Evolutionary conservation across 225 moss, liverwort and hornwort genomes (phyloP).

Genomic region (Rhytidiadelphus loreus): DNA sequence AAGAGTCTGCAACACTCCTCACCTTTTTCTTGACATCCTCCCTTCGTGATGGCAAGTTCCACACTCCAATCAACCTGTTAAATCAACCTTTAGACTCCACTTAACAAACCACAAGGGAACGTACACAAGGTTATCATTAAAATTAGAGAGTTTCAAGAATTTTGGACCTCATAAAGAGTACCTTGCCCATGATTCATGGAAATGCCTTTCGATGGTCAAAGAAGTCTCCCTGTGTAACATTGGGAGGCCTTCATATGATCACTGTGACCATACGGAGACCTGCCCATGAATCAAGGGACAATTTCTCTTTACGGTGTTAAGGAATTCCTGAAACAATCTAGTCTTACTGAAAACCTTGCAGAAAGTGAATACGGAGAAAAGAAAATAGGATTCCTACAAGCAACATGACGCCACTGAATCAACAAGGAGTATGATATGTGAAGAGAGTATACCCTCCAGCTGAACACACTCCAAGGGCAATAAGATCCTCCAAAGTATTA

Average conservation of each 20-base stretch:
- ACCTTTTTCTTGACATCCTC: slow-evolving; percentile 82
- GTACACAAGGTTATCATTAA: background rate
- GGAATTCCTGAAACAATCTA: background rate
- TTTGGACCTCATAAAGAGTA: background rate
- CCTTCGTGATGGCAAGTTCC: slow-evolving; percentile 69
- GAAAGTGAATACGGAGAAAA: background rate
- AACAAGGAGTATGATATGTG: background rate
- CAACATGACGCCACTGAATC: background rate
- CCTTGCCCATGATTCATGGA: background rate
- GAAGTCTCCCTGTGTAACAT: background rate
- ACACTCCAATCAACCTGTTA: slow-evolving; percentile 67
- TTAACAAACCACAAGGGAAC: background rate
- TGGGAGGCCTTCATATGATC: background rate
- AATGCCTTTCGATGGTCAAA: background rate
- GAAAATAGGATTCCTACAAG: background rate
- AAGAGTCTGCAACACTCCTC: slow-evolving; percentile 58
- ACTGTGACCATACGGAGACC: background rate
- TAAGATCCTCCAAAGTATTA: slow-evolving; percentile 78
- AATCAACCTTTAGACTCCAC: background rate
- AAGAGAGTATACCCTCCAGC: slow-evolving; percentile 74
- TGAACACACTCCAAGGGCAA: slow-evolving; percentile 85
- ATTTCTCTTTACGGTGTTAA: background rate
- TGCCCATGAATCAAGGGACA: background rate
- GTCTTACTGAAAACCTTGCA: background rate
- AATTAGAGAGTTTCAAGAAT: background rate